Base-by-base conservation (phyloP, 2,329 filamentous ascomycete genomes). In the Penicillium janthinellum region DNA sequence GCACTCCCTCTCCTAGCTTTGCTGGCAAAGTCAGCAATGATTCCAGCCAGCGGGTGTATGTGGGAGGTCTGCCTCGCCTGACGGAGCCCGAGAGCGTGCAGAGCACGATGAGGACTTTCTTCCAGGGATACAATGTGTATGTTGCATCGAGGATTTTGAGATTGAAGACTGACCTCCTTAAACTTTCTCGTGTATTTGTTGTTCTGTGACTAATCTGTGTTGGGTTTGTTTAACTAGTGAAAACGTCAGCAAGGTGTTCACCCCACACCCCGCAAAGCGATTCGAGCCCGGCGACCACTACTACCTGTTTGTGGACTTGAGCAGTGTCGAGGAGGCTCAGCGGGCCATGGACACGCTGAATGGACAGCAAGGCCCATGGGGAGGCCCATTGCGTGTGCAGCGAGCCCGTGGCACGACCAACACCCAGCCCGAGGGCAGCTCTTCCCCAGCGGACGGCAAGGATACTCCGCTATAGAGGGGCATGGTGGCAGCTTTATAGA, bases 281-380 rank as follows among this genome's bases (percentile, higher is more conserved):
- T 72, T 77, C n/a, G 77, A 79, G 42, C 76, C 79, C 0, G 85
- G 84, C 34, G 82, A 85, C 63, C 81, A 86, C 68, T 83, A 88
- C 73, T 89, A 86, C 72, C 85, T 85, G 66, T 89, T 89, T 60
- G 84, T 89, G n/a, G 86, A 89, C 66, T 82, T 89, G 57, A 77
- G 76, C 50, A 84, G 79, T 5, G 70, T 75, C 0, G 81, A 86
- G 54, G 83, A 88, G 62, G 85, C 84, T 0, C 72, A 80, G 37
- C 73, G 73, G 10, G 86, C 85, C 22, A 78, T 84, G 59, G 68
- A 77, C 7, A 74, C 74, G 1, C 60, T 85, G 45, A 74, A 77
- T 45, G 77, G 78, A 3, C 66, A 70, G 51, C 68, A 73, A 50
- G 75, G 76, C 3, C 74, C 76, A 5, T 79, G 77, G 77, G 77